Evolutionary conservation across 2,329 filamentous ascomycete species (phyloP).

Genomic region (Hypocreales sp.): DNA sequence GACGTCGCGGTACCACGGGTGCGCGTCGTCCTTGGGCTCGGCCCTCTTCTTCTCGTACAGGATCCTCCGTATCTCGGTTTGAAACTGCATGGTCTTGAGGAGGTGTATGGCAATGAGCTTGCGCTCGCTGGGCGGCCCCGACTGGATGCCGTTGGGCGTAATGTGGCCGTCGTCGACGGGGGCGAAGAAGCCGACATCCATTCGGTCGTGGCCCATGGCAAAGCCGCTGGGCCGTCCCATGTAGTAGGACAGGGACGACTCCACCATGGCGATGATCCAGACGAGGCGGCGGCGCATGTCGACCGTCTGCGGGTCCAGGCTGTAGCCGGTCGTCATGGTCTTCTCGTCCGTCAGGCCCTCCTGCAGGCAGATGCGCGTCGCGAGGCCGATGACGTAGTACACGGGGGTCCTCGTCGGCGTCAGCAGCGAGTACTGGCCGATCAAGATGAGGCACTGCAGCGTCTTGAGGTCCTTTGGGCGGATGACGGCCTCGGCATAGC

Average conservation of each 20-base stretch:
- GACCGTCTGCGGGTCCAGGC: slow-evolving; percentile 56
- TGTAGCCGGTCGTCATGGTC: slow-evolving; percentile 54
- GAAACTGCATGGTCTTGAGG: slow-evolving; percentile 76
- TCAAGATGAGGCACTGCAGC: slow-evolving; percentile 73
- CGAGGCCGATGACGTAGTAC: slow-evolving; percentile 84
- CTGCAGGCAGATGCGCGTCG: slow-evolving; percentile 76
- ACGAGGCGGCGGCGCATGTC: slow-evolving; percentile 81
- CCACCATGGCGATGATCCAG: slow-evolving; percentile 82
- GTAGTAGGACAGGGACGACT: slow-evolving; percentile 73
- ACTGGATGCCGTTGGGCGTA: slow-evolving; percentile 56
- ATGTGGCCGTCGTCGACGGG: slow-evolving; percentile 73
- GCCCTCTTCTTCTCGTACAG: slow-evolving; percentile 73
- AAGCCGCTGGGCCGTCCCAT: slow-evolving; percentile 80
- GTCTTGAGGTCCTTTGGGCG: slow-evolving; percentile 82
- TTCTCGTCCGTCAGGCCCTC: slow-evolving; percentile 79
- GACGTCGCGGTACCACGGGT: slow-evolving; percentile 80
- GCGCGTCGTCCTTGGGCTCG: slow-evolving; percentile 61
- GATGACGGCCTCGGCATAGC: slow-evolving; percentile 67
- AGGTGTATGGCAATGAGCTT: slow-evolving; percentile 89
- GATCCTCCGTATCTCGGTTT: slow-evolving; percentile 73
- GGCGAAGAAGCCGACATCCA: slow-evolving; percentile 77
- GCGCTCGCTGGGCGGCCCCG: slow-evolving; percentile 58
- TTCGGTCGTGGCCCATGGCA: slow-evolving; percentile 63
- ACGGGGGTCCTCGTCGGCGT: slow-evolving; percentile 86
- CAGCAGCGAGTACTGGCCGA: slow-evolving; percentile 81